A percentile compares a stretch with the other conserved stretches of the same genome.
Conservation (phyloP, 495 filamentous ascomycete genomes). For the Oidiodendron maius region DNA sequence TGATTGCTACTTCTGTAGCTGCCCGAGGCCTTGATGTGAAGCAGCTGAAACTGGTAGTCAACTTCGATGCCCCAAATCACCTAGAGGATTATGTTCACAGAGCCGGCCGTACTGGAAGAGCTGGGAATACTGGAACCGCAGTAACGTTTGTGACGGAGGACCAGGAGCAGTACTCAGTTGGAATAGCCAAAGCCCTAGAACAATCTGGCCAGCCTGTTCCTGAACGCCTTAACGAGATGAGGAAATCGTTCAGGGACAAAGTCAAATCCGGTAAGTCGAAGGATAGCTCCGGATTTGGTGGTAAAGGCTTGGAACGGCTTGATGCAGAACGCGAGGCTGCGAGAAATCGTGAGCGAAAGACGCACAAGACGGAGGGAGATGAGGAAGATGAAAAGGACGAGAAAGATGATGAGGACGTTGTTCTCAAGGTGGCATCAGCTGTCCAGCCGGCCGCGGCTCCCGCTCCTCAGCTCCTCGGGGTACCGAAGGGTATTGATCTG, state of each 20-base stretch:
- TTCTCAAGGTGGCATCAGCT: conserved; percentile 58
- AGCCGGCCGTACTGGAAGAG: conserved; percentile 88
- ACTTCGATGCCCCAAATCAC: conserved; percentile 95
- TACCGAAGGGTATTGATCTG: conserved; percentile 60
- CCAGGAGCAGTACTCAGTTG: conserved; percentile 82
- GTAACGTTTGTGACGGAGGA: conserved; percentile 91
- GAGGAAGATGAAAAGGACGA: conserved; percentile 82
- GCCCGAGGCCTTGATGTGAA: conserved; percentile 95
- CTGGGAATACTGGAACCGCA: conserved; percentile 89
- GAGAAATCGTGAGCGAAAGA: conserved; percentile 75
- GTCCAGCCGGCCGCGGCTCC: conserved; percentile 52
- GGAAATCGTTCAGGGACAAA: conserved; percentile 72
- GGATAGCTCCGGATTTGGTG: conserved; percentile 82
- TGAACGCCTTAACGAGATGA: conserved; percentile 53
- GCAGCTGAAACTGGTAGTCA: conserved; percentile 92
- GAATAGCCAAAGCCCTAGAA: conserved; percentile 89
- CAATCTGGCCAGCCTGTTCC: conserved; percentile 83
- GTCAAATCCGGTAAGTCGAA: conserved; percentile 91
- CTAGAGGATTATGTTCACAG: conserved; percentile 98
- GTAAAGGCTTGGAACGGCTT: conserved; percentile 86
- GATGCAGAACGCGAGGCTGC: conserved; percentile 86
- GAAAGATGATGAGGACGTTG: conserved; percentile 46
- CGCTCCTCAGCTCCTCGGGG: conserved; percentile 34
- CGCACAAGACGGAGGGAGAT: conserved; percentile 85
- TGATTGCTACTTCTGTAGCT: conserved; percentile 94